Conservation (phyloP, 2,329 filamentous ascomycete species). For the Ceratocystis huliohia region DNA sequence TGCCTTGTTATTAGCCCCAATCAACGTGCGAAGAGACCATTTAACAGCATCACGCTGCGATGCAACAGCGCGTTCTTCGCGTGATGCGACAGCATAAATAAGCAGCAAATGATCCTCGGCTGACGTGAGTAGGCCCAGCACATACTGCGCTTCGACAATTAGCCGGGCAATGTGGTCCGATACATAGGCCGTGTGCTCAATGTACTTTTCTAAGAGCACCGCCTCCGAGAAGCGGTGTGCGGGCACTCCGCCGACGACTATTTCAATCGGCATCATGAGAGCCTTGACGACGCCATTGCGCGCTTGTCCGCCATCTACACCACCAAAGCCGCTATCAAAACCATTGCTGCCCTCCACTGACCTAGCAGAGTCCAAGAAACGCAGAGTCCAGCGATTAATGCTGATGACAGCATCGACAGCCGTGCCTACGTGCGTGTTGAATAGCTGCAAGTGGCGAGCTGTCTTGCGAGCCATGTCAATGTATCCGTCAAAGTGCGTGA, state of each 20-base stretch:
- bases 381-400: slow-evolving; percentile 63
- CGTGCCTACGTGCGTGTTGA: slow-evolving; percentile 63
- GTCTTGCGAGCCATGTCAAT: slow-evolving; percentile 54
- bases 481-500: slow-evolving; percentile 64
- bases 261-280: slow-evolving; percentile 17
- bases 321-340: slow-evolving; percentile 1
- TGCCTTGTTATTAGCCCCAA: slow-evolving; percentile 54
- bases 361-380: slow-evolving; percentile 50
- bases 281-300: slow-evolving; percentile 13
- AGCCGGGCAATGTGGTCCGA: slow-evolving; percentile 56
- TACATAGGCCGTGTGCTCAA: slow-evolving; percentile 56
- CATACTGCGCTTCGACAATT: slow-evolving; percentile 56
- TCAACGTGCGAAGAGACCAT: slow-evolving; percentile 57
- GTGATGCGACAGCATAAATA: slow-evolving; percentile 56
- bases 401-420: slow-evolving; percentile 62
- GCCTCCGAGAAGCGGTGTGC: slow-evolving; percentile 37
- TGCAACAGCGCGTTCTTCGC: slow-evolving; percentile 47
- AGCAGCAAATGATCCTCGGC: slow-evolving; percentile 57
- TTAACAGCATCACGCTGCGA: slow-evolving; percentile 53
- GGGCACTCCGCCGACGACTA: slow-evolving; percentile 13
- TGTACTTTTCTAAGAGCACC: slow-evolving; percentile 58
- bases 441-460: slow-evolving; percentile 54
- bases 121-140: slow-evolving; percentile 51
- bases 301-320: slow-evolving; percentile 29
- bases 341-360: slow-evolving; percentile 23